These are phyloP conservation scores for Saccharomyces jurei DNA, from an alignment of 805 yeast species.

Conservation along the genomic window DNA sequence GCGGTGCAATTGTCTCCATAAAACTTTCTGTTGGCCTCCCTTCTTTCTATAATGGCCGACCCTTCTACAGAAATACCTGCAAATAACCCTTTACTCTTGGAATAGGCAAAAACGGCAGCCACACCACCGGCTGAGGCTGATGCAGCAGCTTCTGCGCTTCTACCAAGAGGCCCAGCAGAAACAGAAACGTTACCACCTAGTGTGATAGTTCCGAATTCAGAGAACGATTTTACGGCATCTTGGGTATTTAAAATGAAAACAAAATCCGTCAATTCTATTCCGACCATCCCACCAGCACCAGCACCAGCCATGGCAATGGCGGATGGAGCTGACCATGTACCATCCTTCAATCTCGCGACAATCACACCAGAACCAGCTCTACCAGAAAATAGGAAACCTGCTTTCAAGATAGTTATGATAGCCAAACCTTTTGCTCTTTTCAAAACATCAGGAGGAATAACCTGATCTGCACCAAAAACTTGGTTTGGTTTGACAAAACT, in stretches of 20 bases:
- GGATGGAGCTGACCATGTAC: slow-evolving; percentile 95
- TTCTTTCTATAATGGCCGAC: slow-evolving; percentile 89
- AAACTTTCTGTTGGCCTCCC: slow-evolving; percentile 93
- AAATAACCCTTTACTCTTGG: slow-evolving; percentile 91
- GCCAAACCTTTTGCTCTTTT: slow-evolving; percentile 91
- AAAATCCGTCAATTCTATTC: slow-evolving; percentile 93
- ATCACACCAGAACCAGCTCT: slow-evolving; percentile 96
- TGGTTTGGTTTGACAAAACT: slow-evolving; percentile 94
- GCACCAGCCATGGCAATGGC: slow-evolving; percentile 96
- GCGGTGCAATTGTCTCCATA: slow-evolving; percentile 87
- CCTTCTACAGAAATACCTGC: slow-evolving; percentile 98
- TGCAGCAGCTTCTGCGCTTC: slow-evolving; percentile 97
- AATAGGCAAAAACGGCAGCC: slow-evolving; percentile 86
- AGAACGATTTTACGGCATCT: slow-evolving; percentile 87
- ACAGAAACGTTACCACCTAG: slow-evolving; percentile 91
- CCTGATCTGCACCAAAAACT: slow-evolving; percentile 75
- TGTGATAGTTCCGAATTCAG: slow-evolving; percentile 89
- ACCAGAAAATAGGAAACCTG: slow-evolving; percentile 92
- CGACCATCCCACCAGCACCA: slow-evolving; percentile 97
- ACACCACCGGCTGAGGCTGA: slow-evolving; percentile 81
- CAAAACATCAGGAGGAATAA: slow-evolving; percentile 83
- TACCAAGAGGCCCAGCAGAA: slow-evolving; percentile 96
- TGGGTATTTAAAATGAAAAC: slow-evolving; percentile 82
- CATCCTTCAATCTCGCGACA: slow-evolving; percentile 89
- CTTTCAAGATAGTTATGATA: slow-evolving; percentile 86